Conservation (phyloP, 2,329 filamentous ascomycete genomes). For the Thelonectria blattea region DNA sequence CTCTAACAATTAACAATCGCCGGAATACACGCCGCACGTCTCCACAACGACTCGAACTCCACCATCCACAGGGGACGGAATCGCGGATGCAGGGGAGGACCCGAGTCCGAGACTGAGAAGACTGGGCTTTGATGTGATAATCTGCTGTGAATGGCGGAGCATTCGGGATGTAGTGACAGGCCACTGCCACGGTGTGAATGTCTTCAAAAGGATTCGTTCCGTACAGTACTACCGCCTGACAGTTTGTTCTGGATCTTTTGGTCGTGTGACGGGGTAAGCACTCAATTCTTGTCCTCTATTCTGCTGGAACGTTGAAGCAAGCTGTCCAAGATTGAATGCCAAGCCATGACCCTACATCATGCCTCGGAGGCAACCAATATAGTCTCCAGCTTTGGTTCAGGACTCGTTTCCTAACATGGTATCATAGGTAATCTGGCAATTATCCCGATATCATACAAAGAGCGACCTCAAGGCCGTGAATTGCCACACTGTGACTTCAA, state of each 20-base stretch:
- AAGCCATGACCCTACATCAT: background rate
- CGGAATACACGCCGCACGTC: background rate
- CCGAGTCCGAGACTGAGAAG: too few relatives aligned
- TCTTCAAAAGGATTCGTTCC: too few relatives aligned
- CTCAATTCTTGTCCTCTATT: background rate
- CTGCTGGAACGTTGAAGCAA: background rate
- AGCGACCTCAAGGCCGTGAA: background rate
- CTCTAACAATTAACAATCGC: background rate
- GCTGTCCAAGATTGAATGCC: background rate
- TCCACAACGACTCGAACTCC: background rate
- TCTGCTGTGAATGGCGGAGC: too few relatives aligned
- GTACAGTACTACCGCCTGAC: too few relatives aligned
- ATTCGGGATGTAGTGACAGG: too few relatives aligned
- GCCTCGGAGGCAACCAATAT: background rate
- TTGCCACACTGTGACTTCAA: background rate
- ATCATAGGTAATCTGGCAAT: too few relatives aligned
- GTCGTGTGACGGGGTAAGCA: too few relatives aligned
- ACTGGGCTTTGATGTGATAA: background rate
- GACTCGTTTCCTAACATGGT: background rate
- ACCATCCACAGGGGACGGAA: background rate
- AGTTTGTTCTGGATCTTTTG: background rate
- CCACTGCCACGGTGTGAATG: too few relatives aligned
- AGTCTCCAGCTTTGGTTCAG: background rate
- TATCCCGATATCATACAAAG: background rate
- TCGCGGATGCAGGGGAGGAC: background rate